phyloP scores from a whole-genome alignment of 1,284 basidiomycete species.

The Naganishia liquefaciens region DNA sequence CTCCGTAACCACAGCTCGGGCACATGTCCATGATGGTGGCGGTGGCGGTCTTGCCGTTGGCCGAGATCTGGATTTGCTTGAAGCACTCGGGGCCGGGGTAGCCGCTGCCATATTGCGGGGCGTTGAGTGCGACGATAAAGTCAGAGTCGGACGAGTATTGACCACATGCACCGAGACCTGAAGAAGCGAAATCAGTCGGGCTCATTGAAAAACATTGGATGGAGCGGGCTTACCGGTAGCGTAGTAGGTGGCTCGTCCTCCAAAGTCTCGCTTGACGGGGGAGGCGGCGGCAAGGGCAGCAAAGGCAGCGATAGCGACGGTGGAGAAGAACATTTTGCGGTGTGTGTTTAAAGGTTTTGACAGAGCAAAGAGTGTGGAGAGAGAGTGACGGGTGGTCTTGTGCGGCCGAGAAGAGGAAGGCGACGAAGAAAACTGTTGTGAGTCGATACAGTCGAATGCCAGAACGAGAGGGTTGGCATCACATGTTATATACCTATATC shows the following conservation, averaged over 20 bases:
- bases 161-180: slow-evolving; percentile 38
- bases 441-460: no score
- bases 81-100: slow-evolving; percentile 57
- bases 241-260: slow-evolving; percentile 36
- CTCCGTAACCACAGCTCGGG: slow-evolving; percentile 55
- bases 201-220: background rate
- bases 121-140: slow-evolving; percentile 34
- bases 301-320: slow-evolving; percentile 11
- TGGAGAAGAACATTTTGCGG: slow-evolving; percentile 22
- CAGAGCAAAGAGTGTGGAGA: slow-evolving; percentile 3
- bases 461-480: no score
- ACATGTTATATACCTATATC: no score
- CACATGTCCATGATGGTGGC: slow-evolving; percentile 56
- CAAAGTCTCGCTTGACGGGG: slow-evolving; percentile 31
- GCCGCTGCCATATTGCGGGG: slow-evolving; percentile 42
- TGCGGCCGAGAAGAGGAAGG: no score
- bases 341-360: slow-evolving; percentile 4
- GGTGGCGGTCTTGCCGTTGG: slow-evolving; percentile 61
- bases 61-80: slow-evolving; percentile 40
- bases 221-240: slow-evolving; percentile 20
- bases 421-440: no score
- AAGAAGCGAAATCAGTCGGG: background rate
- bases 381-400: slow-evolving; percentile 15
- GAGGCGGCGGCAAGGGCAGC: slow-evolving; percentile 18
- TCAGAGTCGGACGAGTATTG: slow-evolving; percentile 34